Percentiles rank a stretch among this genome's conserved stretches.
These are phyloP conservation scores for Penicillium cosmopolitanum DNA, from an alignment of 495 filamentous ascomycete species.

Conservation along the genomic window DNA sequence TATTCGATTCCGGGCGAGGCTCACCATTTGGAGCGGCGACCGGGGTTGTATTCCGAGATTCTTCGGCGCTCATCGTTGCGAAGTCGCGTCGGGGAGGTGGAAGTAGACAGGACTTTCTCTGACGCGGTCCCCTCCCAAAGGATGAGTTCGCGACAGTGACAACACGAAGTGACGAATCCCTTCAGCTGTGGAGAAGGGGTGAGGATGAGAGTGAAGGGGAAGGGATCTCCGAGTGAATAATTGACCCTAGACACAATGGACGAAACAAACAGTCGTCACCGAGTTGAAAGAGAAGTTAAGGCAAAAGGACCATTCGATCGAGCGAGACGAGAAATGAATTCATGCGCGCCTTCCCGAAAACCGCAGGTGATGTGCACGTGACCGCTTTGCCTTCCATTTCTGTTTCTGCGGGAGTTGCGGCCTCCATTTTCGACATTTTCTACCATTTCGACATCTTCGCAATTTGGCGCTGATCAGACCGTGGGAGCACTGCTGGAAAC, in stretches of 20 bases:
- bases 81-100: constrained; percentile 31
- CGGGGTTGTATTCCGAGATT: constrained; percentile 37
- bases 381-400: constrained; percentile 26
- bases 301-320: not conserved
- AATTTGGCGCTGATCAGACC: not conserved
- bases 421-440: not conserved
- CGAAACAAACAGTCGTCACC: not conserved
- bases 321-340: constrained; percentile 18
- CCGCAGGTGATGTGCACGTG: constrained; percentile 49
- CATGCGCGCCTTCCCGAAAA: constrained; percentile 34
- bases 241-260: constrained; percentile 7
- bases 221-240: not conserved
- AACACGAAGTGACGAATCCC: constrained; percentile 15
- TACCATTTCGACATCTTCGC: not conserved
- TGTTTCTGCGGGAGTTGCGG: not conserved
- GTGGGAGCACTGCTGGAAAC: constrained; percentile 8
- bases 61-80: constrained; percentile 49
- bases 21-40: constrained; percentile 47
- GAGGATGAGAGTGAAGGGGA: constrained; percentile 5
- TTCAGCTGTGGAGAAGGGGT: constrained; percentile 7
- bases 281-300: not conserved
- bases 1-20: constrained; percentile 36
- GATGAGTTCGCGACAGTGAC: constrained; percentile 39
- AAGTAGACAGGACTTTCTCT: constrained; percentile 23
- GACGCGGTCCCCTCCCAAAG: constrained; percentile 33